Base-by-base conservation (phyloP, 2,329 filamentous ascomycete genomes). In the Fusarium veterinarium region DNA sequence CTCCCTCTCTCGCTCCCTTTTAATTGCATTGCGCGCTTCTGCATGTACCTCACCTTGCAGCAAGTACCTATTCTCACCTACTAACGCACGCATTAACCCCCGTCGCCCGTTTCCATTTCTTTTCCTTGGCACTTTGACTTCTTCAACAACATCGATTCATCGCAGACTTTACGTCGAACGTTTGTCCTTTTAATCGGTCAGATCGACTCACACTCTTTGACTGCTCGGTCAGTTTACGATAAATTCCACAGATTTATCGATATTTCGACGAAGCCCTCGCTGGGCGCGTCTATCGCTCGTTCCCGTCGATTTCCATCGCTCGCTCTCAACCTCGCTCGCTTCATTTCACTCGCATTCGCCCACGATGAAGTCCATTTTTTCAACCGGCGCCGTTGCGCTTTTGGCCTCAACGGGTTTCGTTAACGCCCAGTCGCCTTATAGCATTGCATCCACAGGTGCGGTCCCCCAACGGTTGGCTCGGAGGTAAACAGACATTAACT, bases 91-190 rank as follows among this genome's bases (percentile, higher is more conserved):
- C 51, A 65, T 61, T 61, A 45, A 48, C 62, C 71, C 67, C 69
- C 69, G 46, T 68, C 67, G 23, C 62, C 68, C 52, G 69, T 76
- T 66, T 58, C 65, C 58, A 58, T 69, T 69, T 69, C 64, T 58
- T 69, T 73, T 76, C 68, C 75, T 76, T 77, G 75, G 73, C 75
- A 73, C 70, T 65, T 73, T 73, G 48, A 60, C 68, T 69, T 67
- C 69, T 68, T 67, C 75, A 76, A 73, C 73, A 76, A 72, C 75
- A 76, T 67, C 48, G 40, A 41, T 59, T 48, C 66, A 69, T 61
- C 52, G 61, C 58, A 51, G 65, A 70, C 61, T 58, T 60, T 57
- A 67, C 71, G 61, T 71, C 63, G 46, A 33, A 35, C 46, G 45
- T 35, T 56, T 38, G 25, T 38, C 48, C 25, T 56, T 58, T 72